Conservation (phyloP, 208 protist species). For the Giardia muris region DNA sequence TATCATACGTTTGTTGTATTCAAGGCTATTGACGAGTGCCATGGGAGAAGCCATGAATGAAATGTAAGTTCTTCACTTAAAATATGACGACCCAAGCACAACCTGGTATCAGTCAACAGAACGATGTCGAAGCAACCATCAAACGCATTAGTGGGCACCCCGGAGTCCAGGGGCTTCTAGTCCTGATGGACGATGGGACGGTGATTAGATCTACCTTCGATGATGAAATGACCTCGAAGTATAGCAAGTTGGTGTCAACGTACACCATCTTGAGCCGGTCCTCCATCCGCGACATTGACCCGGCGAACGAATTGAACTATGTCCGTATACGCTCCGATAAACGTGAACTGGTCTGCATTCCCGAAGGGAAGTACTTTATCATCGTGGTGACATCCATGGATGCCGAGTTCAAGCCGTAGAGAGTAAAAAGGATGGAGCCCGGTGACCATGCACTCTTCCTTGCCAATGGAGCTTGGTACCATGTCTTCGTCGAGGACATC, state of each 20-base stretch:
- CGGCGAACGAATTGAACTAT: slow-evolving; percentile 13
- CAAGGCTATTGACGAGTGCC: background rate
- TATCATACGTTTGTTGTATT: background rate
- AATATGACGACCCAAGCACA: background rate
- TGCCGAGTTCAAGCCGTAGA: slow-evolving; percentile 1
- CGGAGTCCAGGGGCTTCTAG: background rate
- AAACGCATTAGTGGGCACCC: slow-evolving; percentile 19
- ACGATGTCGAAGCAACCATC: slow-evolving; percentile 29
- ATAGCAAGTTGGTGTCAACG: background rate
- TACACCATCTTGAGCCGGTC: background rate
- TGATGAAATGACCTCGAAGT: slow-evolving; percentile 18
- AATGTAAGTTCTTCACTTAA: background rate
- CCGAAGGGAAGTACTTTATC: background rate
- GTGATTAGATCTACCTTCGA: slow-evolving; percentile 24
- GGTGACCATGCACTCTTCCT: background rate
- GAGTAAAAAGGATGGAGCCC: background rate
- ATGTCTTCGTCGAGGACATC: background rate
- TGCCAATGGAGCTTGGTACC: background rate
- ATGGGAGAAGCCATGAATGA: background rate
- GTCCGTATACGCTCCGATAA: background rate
- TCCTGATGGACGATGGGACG: slow-evolving; percentile 20
- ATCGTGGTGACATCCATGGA: background rate
- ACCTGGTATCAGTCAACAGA: background rate
- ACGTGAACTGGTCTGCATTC: background rate
- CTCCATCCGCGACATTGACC: slow-evolving; percentile 32